These are phyloP conservation scores for Wickerhamiella brachini DNA, from an alignment of 805 yeast genomes.

Conservation along the genomic window DNA sequence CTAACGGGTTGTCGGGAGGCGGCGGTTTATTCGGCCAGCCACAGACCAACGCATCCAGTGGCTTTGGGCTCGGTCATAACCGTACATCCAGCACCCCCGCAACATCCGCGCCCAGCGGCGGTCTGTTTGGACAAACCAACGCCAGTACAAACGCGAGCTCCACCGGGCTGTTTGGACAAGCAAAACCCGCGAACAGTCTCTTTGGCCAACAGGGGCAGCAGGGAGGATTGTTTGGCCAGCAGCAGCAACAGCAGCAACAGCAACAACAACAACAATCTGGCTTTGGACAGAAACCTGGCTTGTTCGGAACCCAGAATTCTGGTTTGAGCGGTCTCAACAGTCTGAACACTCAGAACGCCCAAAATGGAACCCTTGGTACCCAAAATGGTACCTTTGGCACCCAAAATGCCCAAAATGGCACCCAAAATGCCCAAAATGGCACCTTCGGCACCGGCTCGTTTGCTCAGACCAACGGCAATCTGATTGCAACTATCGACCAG, in stretches of 20 bases:
- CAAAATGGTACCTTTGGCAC: not conserved
- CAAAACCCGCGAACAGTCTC: not conserved
- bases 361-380: no score
- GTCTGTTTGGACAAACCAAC: slow-evolving; percentile 17
- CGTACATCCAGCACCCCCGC: not conserved
- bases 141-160: slow-evolving; percentile 4
- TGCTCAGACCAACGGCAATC: not conserved
- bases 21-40: slow-evolving; percentile 3
- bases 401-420: not conserved
- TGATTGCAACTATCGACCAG: slow-evolving; percentile 20
- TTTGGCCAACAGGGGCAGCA: slow-evolving; percentile 4
- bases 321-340: not conserved
- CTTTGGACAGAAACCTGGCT: not conserved
- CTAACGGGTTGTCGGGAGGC: no score
- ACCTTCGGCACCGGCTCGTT: not conserved
- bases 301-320: slow-evolving; percentile 1
- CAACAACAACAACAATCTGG: not conserved
- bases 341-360: no score
- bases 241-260: not conserved
- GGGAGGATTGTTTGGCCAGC: slow-evolving; percentile 8
- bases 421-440: not conserved
- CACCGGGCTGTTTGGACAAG: slow-evolving; percentile 12
- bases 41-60: not conserved
- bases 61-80: not conserved
- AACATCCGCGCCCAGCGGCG: slow-evolving; percentile 5